phyloP scores from a whole-genome alignment of 192 early-diverging fungal species.

The Rhizophagus sp. region DNA sequence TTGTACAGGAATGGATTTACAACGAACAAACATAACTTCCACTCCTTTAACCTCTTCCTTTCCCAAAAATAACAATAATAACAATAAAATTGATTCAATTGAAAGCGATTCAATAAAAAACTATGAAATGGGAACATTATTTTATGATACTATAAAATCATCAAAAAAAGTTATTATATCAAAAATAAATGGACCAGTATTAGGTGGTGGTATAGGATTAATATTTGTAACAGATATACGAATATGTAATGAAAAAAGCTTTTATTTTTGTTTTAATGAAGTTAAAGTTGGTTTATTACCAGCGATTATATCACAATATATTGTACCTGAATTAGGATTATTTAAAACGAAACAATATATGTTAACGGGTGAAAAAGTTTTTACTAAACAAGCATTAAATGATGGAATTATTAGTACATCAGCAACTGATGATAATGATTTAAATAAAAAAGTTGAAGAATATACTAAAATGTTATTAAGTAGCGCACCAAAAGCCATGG shows the following conservation, averaged over 20 bases:
- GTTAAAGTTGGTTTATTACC: conserved; percentile 64
- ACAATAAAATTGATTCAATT: background rate
- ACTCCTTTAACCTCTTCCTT: too few relatives aligned
- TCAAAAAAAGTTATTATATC: conserved; percentile 57
- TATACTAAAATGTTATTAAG: conserved; percentile 45
- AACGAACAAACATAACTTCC: conserved; percentile 31
- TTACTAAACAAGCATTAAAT: conserved; percentile 39
- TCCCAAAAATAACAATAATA: background rate
- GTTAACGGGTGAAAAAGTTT: conserved; percentile 55
- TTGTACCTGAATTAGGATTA: conserved; percentile 56
- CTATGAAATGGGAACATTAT: conserved; percentile 35
- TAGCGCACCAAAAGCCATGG: conserved; percentile 53
- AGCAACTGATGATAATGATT: conserved; percentile 32
- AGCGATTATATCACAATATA: conserved; percentile 63
- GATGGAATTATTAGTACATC: conserved; percentile 41
- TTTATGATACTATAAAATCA: conserved; percentile 47
- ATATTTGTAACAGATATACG: conserved; percentile 60
- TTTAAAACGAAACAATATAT: conserved; percentile 56
- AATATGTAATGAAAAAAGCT: conserved; percentile 37
- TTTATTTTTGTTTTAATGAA: conserved; percentile 60
- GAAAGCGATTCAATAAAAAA: conserved; percentile 30
- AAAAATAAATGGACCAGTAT: conserved; percentile 61
- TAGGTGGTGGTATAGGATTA: conserved; percentile 64
- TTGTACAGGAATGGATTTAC: conserved; percentile 66
- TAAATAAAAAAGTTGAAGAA: conserved; percentile 48